A percentile compares a stretch with the other conserved stretches of the same genome.
Evolutionary conservation across 2,329 filamentous ascomycete genomes (phyloP).

Genomic region (Tetracladium maxilliforme): DNA sequence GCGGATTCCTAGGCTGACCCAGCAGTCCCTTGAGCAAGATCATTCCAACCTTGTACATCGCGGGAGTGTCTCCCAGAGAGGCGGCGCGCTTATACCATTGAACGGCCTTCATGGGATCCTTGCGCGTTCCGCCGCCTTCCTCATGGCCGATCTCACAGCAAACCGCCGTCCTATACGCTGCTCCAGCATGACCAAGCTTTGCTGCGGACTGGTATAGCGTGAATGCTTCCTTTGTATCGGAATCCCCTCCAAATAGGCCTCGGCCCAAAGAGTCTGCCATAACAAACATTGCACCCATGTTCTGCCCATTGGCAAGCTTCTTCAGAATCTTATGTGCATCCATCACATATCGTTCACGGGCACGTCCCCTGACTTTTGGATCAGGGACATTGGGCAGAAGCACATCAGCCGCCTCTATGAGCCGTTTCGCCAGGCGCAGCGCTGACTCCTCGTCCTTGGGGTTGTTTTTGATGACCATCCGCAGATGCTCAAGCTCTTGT

Average conservation of each 20-base stretch:
- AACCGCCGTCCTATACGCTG: constrained; percentile 87
- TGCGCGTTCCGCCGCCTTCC: constrained; percentile 82
- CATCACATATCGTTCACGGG: constrained; percentile 67
- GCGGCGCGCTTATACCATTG: constrained; percentile 97
- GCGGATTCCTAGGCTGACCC: constrained; percentile 69
- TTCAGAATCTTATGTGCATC: constrained; percentile 88
- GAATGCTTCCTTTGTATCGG: constrained; percentile 86
- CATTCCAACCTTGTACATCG: constrained; percentile 98
- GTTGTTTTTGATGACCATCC: constrained; percentile 53
- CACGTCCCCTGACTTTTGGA: constrained; percentile 57
- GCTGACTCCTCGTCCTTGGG: constrained; percentile 59
- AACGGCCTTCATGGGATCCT: constrained; percentile 84
- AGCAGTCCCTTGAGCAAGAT: constrained; percentile 85
- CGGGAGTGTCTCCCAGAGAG: constrained; percentile 75
- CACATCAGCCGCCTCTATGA: constrained; percentile 71
- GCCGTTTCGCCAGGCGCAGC: constrained; percentile 62
- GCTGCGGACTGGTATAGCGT: constrained; percentile 86
- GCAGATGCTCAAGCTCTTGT: constrained; percentile 63
- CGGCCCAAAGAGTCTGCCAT: constrained; percentile 80
- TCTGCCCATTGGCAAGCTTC: constrained; percentile 61
- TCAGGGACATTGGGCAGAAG: constrained; percentile 52
- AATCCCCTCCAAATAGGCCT: constrained; percentile 62
- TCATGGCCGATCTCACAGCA: constrained; percentile 95
- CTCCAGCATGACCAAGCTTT: constrained; percentile 72
- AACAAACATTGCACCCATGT: constrained; percentile 84